Percentiles rank a stretch among this genome's conserved stretches.
Evolutionary conservation across 2,329 filamentous ascomycete species (phyloP).

Genomic region (Graphiopsis chlorocephala): DNA sequence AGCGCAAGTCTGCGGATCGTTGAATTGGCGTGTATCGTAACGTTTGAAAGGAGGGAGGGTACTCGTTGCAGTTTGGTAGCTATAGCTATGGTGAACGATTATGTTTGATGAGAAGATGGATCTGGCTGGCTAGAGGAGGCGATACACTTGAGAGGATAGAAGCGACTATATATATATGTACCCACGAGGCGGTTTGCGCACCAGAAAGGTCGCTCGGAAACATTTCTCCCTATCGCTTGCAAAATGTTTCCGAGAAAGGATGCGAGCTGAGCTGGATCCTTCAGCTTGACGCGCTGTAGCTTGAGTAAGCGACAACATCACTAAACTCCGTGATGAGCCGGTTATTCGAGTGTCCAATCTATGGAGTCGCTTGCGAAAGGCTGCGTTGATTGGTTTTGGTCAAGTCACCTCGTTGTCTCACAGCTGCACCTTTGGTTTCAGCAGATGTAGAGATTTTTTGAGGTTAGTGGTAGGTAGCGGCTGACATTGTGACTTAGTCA

Average conservation of each 20-base stretch:
- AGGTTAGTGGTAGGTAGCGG: not conserved
- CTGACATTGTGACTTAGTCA: not conserved
- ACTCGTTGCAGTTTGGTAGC: not conserved
- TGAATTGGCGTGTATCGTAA: not conserved
- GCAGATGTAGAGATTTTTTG: not conserved
- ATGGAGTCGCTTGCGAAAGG: not conserved
- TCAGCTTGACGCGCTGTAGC: not conserved
- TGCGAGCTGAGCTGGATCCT: slow-evolving; percentile 2
- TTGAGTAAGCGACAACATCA: not conserved
- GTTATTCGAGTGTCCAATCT: not conserved
- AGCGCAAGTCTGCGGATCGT: not conserved
- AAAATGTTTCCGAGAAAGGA: slow-evolving; percentile 4
- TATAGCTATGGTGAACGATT: not conserved
- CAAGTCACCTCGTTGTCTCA: not conserved
- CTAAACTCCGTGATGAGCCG: not conserved
- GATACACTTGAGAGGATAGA: no score
- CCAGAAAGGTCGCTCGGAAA: not conserved
- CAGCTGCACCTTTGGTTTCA: not conserved
- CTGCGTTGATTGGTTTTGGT: not conserved
- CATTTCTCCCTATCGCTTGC: not conserved
- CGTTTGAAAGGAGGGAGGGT: not conserved
- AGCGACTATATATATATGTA: not conserved
- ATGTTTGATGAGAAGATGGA: not conserved
- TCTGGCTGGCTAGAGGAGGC: no score
- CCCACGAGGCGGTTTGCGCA: not conserved